A percentile compares a stretch with the other conserved stretches of the same genome.
phyloP scores from a whole-genome alignment of 169 alveolate genomes.

The Plasmodium gaboni region DNA sequence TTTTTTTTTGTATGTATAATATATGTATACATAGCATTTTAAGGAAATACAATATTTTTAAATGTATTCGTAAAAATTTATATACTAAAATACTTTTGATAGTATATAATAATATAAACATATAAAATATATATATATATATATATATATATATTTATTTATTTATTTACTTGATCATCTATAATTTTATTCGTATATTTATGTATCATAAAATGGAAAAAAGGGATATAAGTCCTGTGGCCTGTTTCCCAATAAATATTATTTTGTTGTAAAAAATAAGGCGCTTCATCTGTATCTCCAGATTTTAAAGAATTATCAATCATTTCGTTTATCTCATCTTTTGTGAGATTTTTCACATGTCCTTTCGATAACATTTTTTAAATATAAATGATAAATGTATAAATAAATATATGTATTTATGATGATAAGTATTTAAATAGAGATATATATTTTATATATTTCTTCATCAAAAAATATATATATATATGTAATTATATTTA shows the following conservation, averaged over 20 bases:
- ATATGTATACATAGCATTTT: too few relatives aligned
- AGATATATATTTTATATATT: neutral
- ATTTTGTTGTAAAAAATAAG: conserved; percentile 83
- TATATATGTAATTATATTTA: neutral
- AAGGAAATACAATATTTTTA: too few relatives aligned
- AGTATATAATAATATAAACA: too few relatives aligned
- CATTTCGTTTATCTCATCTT: conserved; percentile 33
- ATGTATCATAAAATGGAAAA: conserved; percentile 84
- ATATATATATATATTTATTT: too few relatives aligned
- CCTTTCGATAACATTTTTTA: neutral
- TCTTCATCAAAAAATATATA: neutral
- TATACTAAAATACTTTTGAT: too few relatives aligned
- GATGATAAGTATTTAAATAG: too few relatives aligned
- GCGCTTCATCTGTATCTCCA: conserved; percentile 30
- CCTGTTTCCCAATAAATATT: conserved; percentile 93
- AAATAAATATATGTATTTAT: too few relatives aligned
- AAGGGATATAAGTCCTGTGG: conserved; percentile 90
- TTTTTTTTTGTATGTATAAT: neutral
- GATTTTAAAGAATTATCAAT: conserved; percentile 56
- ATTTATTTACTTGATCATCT: conserved; percentile 86
- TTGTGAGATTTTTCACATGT: neutral
- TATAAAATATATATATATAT: too few relatives aligned
- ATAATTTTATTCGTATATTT: conserved; percentile 87
- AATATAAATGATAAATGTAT: neutral
- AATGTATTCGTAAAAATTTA: too few relatives aligned